A percentile compares a stretch with the other conserved stretches of the same genome.
phyloP scores from a whole-genome alignment of 176 grass and related monocot species.

The Aegilops sharonensis region DNA sequence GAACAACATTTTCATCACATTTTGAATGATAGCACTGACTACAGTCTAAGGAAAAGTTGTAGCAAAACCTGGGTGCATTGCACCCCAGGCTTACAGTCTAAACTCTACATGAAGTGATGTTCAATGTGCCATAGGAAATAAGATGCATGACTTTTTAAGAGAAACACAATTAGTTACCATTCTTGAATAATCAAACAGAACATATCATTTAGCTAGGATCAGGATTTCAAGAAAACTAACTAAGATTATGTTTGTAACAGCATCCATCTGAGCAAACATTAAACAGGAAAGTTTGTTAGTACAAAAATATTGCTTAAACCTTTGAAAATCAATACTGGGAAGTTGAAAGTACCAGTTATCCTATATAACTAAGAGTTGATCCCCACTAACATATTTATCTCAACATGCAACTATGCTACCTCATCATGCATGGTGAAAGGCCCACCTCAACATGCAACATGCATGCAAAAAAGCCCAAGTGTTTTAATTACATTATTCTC shows the following conservation, averaged over 20 bases:
- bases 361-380: too few relatives aligned
- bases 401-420: too few relatives aligned
- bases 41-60: neutral
- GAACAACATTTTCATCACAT: neutral
- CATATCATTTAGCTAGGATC: conserved; percentile 1
- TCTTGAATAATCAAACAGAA: conserved; percentile 12
- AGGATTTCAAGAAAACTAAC: neutral
- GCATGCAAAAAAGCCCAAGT: too few relatives aligned
- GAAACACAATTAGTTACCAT: neutral
- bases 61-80: neutral
- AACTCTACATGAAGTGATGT: conserved; percentile 1
- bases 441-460: too few relatives aligned
- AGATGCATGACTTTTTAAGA: conserved; percentile 4
- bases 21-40: neutral
- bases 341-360: conserved; percentile 1
- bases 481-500: too few relatives aligned
- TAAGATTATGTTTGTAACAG: neutral
- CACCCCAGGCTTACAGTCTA: neutral
- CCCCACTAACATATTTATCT: too few relatives aligned
- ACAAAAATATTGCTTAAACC: neutral
- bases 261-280: neutral
- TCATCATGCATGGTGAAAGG: too few relatives aligned
- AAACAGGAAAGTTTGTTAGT: neutral
- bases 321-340: conserved; percentile 11
- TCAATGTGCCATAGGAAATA: neutral